Conservation (phyloP, 176 grass and related monocot species). For the Zea luxurians region DNA sequence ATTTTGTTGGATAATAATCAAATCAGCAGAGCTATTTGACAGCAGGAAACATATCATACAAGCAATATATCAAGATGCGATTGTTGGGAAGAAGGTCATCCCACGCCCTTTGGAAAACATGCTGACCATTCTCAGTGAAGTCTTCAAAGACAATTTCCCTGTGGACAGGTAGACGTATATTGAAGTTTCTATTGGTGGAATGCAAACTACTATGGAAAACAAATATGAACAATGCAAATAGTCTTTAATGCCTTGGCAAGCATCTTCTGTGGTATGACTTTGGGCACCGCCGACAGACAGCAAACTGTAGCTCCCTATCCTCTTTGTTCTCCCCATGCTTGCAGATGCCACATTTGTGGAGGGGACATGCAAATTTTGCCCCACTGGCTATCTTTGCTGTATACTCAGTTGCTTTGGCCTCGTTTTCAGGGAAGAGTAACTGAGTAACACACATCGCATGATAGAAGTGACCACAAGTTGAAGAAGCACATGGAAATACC, state of each 20-base stretch:
- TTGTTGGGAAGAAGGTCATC: slow-evolving; percentile 62
- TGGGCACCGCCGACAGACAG: slow-evolving; percentile 67
- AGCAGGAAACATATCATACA: slow-evolving; percentile 48
- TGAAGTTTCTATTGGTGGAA: not conserved
- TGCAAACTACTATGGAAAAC: not conserved
- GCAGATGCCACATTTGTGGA: slow-evolving; percentile 64
- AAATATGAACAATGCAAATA: slow-evolving; percentile 16
- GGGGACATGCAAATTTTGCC: slow-evolving; percentile 59
- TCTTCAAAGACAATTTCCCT: slow-evolving; percentile 59
- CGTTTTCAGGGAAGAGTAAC: slow-evolving; percentile 52
- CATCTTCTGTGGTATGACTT: slow-evolving; percentile 82
- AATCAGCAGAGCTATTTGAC: slow-evolving; percentile 6
- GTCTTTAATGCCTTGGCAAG: slow-evolving; percentile 56
- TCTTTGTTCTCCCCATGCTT: slow-evolving; percentile 64
- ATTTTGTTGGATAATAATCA: slow-evolving; percentile 1
- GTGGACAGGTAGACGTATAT: not conserved
- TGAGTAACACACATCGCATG: slow-evolving; percentile 70
- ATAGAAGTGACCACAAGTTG: slow-evolving; percentile 70
- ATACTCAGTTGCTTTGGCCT: slow-evolving; percentile 49
- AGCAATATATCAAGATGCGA: slow-evolving; percentile 70
- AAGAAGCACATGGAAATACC: slow-evolving; percentile 69
- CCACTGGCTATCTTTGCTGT: slow-evolving; percentile 52
- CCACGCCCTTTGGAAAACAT: slow-evolving; percentile 61
- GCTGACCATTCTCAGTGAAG: slow-evolving; percentile 47
- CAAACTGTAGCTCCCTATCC: slow-evolving; percentile 52